A percentile compares a stretch with the other conserved stretches of the same genome.
phyloP scores from a whole-genome alignment of 1,139 yeast species.

The Suhomyces maxii region DNA sequence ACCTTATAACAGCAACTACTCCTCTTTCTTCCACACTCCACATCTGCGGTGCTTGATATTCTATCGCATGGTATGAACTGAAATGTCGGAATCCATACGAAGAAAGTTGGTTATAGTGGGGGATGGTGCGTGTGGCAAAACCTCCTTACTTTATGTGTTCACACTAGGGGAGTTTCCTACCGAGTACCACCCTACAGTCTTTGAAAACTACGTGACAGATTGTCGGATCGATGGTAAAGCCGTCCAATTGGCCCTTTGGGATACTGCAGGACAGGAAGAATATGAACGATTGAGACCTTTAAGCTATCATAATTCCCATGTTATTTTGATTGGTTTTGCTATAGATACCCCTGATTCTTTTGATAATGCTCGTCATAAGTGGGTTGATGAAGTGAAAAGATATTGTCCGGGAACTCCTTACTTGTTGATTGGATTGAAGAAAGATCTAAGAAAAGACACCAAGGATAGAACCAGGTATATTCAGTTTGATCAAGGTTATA shows the following conservation, averaged over 20 bases:
- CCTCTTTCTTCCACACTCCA: background rate
- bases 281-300: slow-evolving; percentile 79
- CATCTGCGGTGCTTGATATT: background rate
- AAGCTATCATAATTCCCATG: slow-evolving; percentile 77
- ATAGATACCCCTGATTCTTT: slow-evolving; percentile 69
- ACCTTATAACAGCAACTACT: background rate
- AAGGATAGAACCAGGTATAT: slow-evolving; percentile 43
- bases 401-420: slow-evolving; percentile 70
- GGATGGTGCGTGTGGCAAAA: slow-evolving; percentile 95
- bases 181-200: slow-evolving; percentile 90
- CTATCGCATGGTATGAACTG: background rate
- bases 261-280: slow-evolving; percentile 96
- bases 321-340: slow-evolving; percentile 71
- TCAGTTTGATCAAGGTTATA: slow-evolving; percentile 54
- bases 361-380: slow-evolving; percentile 65
- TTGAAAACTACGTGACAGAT: slow-evolving; percentile 91
- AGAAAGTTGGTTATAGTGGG: slow-evolving; percentile 90
- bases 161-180: slow-evolving; percentile 86
- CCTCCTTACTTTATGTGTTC: slow-evolving; percentile 86
- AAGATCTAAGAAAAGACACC: slow-evolving; percentile 52
- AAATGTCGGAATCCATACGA: slow-evolving; percentile 37
- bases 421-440: slow-evolving; percentile 67
- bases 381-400: slow-evolving; percentile 69
- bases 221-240: slow-evolving; percentile 91
- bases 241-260: slow-evolving; percentile 90